Evolutionary conservation across 148 eudicot species (phyloP).

Genomic region (Talinum fruticosum): DNA sequence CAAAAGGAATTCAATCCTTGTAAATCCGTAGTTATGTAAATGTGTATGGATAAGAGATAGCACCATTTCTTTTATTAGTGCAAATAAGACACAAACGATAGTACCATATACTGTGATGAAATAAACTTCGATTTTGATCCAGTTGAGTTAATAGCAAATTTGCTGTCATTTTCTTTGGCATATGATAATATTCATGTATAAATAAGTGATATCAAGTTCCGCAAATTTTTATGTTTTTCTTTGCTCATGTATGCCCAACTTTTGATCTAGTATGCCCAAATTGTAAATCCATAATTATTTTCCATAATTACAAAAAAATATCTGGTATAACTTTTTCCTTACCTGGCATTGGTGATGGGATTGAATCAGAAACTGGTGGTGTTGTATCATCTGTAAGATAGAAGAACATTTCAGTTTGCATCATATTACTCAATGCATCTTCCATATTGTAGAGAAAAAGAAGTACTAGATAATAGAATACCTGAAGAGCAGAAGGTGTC

Average conservation of each 20-base stretch:
- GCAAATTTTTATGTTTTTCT: too few species aligned
- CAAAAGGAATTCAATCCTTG: too few species aligned
- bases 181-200: too few species aligned
- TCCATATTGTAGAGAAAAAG: background rate
- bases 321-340: background rate
- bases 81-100: too few species aligned
- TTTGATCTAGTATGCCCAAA: background rate
- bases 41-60: too few species aligned
- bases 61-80: too few species aligned
- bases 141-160: background rate
- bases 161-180: background rate
- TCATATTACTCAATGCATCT: background rate
- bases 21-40: too few species aligned
- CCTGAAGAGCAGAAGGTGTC: slow-evolving; percentile 5
- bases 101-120: too few species aligned
- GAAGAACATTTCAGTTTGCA: background rate
- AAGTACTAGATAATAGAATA: background rate
- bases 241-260: too few species aligned
- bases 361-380: background rate
- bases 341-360: background rate
- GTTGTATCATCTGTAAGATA: background rate
- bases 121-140: background rate
- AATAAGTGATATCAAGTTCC: too few species aligned
- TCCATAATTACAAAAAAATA: background rate
- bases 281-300: background rate